Percentiles rank a stretch among this genome's conserved stretches.
Evolutionary conservation across 768 basidiomycete genomes (phyloP).

Genomic region (Panus rudis): DNA sequence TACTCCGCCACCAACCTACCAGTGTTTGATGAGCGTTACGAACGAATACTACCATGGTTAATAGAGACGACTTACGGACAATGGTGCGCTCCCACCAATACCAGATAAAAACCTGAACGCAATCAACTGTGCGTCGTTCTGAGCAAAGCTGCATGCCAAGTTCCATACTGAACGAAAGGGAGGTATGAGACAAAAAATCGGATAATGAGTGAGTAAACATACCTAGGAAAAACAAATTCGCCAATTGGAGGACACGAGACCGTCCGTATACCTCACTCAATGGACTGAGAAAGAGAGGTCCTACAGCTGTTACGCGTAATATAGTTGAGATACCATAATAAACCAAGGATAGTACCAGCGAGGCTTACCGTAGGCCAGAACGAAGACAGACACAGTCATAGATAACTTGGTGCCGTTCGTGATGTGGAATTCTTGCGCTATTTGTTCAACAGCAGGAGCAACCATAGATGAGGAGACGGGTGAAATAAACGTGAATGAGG

Average conservation of each 20-base stretch:
- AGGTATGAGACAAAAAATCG: neutral
- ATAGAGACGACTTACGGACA: slow-evolving; percentile 32
- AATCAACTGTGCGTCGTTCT: slow-evolving; percentile 49
- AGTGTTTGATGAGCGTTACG: neutral
- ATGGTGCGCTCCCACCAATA: slow-evolving; percentile 65
- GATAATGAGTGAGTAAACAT: slow-evolving; percentile 6
- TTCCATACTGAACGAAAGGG: slow-evolving; percentile 42
- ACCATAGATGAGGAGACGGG: slow-evolving; percentile 69
- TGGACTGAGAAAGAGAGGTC: slow-evolving; percentile 44
- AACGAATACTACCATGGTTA: neutral
- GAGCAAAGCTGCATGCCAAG: slow-evolving; percentile 51
- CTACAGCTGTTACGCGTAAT: slow-evolving; percentile 34
- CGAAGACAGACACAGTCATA: slow-evolving; percentile 54
- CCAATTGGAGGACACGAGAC: slow-evolving; percentile 47
- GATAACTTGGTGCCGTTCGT: slow-evolving; percentile 40
- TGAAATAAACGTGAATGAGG: slow-evolving; percentile 20
- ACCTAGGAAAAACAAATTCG: slow-evolving; percentile 68
- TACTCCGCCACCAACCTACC: slow-evolving; percentile 51
- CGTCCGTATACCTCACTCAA: slow-evolving; percentile 69
- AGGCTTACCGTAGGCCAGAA: slow-evolving; percentile 50
- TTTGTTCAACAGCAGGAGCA: slow-evolving; percentile 50
- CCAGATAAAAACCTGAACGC: slow-evolving; percentile 66
- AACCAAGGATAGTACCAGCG: slow-evolving; percentile 6
- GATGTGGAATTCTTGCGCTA: slow-evolving; percentile 50
- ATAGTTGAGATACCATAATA: neutral